These are phyloP conservation scores for Plasmodium adleri DNA, from an alignment of 169 alveolate species.

Conservation along the genomic window DNA sequence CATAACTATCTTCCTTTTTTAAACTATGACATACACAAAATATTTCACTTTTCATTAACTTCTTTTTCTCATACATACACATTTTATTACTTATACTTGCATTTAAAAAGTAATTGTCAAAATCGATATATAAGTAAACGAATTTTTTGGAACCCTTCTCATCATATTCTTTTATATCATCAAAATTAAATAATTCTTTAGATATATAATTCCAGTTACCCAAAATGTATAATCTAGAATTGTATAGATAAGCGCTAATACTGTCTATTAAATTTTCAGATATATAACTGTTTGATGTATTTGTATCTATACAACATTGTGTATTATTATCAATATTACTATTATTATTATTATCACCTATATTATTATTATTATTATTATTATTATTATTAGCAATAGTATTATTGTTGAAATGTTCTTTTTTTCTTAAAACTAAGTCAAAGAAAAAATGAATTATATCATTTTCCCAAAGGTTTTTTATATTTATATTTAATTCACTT, in stretches of 20 bases:
- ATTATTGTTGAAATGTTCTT: not conserved
- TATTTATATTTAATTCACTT: slow-evolving; percentile 51
- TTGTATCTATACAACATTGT: not conserved
- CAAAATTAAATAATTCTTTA: slow-evolving; percentile 40
- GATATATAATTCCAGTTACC: slow-evolving; percentile 70
- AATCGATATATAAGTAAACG: slow-evolving; percentile 64
- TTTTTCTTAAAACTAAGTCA: slow-evolving; percentile 36
- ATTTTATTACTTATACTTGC: slow-evolving; percentile 43
- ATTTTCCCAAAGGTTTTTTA: slow-evolving; percentile 68
- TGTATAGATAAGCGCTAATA: slow-evolving; percentile 27
- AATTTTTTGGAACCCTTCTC: slow-evolving; percentile 3
- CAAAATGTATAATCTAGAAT: slow-evolving; percentile 39
- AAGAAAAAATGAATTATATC: slow-evolving; percentile 67
- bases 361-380: not conserved
- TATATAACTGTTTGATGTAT: too few relatives aligned
- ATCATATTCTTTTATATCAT: slow-evolving; percentile 31
- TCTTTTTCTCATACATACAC: not conserved
- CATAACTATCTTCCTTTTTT: slow-evolving; percentile 64
- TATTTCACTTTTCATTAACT: slow-evolving; percentile 7
- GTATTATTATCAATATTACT: not conserved
- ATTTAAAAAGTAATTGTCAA: slow-evolving; percentile 64
- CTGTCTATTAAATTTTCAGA: slow-evolving; percentile 35
- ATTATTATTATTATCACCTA: not conserved
- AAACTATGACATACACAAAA: slow-evolving; percentile 72
- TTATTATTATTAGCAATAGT: not conserved